Evolutionary conservation across 2,329 filamentous ascomycete species (phyloP).

Genomic region (Phialocephala subalpina): DNA sequence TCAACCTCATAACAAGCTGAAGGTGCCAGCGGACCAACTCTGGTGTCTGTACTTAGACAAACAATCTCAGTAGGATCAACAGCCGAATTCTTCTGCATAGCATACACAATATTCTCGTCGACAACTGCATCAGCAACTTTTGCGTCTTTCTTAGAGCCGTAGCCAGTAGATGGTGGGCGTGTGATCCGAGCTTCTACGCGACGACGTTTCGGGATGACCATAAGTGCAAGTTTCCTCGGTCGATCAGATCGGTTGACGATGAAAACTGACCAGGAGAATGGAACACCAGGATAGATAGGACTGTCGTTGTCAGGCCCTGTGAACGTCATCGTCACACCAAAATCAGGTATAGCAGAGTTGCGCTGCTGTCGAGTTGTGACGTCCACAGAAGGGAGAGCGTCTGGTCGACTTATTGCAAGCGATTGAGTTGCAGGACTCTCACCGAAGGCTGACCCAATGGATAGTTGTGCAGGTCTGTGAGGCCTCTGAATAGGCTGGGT

Average conservation of each 20-base stretch:
- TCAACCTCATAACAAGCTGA: conserved; percentile 78
- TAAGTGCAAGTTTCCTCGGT: conserved; percentile 73
- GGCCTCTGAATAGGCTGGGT: conserved; percentile 66
- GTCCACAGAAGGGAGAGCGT: conserved; percentile 66
- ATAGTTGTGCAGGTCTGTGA: conserved; percentile 70
- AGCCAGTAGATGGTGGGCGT: conserved; percentile 57
- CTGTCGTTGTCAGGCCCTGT: conserved; percentile 66
- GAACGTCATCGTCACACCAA: conserved; percentile 81
- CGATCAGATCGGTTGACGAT: conserved; percentile 75
- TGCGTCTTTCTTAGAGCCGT: conserved; percentile 44
- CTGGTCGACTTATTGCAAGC: conserved; percentile 64
- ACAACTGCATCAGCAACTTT: conserved; percentile 70
- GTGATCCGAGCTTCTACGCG: conserved; percentile 58
- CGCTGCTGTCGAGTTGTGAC: conserved; percentile 52
- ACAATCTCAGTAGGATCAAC: conserved; percentile 73
- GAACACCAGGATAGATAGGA: conserved; percentile 67
- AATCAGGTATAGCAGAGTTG: conserved; percentile 59
- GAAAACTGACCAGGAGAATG: conserved; percentile 77
- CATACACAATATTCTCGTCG: conserved; percentile 76
- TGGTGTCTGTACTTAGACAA: conserved; percentile 78
- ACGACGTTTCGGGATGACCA: conserved; percentile 71
- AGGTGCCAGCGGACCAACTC: conserved; percentile 76
- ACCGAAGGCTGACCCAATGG: conserved; percentile 62
- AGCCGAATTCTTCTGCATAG: conserved; percentile 71
- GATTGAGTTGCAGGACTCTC: conserved; percentile 62